Evolutionary conservation across 108 stramenopile species (phyloP).

Genomic region (Cyclotella baltica): DNA sequence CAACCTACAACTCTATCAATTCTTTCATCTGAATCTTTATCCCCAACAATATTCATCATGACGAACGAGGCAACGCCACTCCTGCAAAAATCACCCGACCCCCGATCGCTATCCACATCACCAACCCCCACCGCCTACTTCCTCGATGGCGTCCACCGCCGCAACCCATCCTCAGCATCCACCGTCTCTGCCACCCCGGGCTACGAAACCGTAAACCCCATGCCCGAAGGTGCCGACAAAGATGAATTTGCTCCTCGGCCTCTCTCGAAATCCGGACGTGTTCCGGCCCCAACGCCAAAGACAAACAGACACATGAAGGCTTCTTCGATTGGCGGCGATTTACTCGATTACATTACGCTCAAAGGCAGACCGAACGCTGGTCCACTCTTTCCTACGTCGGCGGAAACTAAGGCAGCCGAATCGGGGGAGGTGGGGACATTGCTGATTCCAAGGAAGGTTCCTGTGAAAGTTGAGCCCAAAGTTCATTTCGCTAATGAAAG

Average conservation of each 20-base stretch:
- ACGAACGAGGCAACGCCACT: neutral
- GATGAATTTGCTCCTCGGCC: conserved; percentile 31
- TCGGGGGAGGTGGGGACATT: conserved; percentile 41
- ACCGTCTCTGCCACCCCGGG: neutral
- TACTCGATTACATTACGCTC: conserved; percentile 26
- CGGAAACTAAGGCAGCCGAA: neutral
- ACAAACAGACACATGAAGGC: conserved; percentile 20
- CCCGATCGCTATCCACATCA: neutral
- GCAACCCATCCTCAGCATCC: conserved; percentile 3
- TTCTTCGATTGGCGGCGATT: conserved; percentile 41
- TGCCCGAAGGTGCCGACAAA: conserved; percentile 11
- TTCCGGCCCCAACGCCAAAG: neutral
- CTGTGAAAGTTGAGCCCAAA: conserved; percentile 79
- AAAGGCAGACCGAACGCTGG: neutral
- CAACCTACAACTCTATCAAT: too few relatives aligned
- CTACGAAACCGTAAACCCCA: conserved; percentile 6
- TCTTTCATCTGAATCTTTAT: too few relatives aligned
- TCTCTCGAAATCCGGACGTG: conserved; percentile 1
- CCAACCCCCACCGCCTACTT: conserved; percentile 22
- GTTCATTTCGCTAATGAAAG: conserved; percentile 76
- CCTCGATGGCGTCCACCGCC: conserved; percentile 29
- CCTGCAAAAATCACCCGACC: neutral
- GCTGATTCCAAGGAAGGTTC: conserved; percentile 53
- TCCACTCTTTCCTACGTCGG: neutral
- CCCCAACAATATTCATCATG: too few relatives aligned